A percentile compares a stretch with the other conserved stretches of the same genome.
Evolutionary conservation across 495 filamentous ascomycete genomes (phyloP).

Genomic region (Barbatosphaeria neglecta): DNA sequence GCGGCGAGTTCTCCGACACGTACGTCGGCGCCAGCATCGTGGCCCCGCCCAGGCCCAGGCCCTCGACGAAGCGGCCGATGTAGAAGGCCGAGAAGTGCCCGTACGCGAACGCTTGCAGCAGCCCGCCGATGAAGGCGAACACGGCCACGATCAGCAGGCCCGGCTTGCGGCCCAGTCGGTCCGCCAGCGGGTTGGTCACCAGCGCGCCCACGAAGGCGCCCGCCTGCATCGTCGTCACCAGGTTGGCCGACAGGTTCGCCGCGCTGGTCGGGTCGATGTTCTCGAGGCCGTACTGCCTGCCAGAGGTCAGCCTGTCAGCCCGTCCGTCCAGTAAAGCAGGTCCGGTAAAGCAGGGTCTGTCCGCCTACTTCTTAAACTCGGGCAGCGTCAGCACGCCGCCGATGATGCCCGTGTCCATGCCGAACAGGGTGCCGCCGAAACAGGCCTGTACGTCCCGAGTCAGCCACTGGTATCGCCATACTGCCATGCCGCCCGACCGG

Average conservation of each 20-base stretch:
- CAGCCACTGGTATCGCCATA: too few relatives aligned
- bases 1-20: conserved; percentile 42
- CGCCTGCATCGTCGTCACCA: conserved; percentile 45
- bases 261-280: conserved; percentile 12
- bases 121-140: conserved; percentile 42
- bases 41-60: conserved; percentile 49
- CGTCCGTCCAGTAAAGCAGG: too few relatives aligned
- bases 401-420: conserved; percentile 54
- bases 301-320: too few relatives aligned
- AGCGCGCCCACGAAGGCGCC: conserved; percentile 39
- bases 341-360: conserved; percentile 1
- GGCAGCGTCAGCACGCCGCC: conserved; percentile 49
- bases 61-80: conserved; percentile 49
- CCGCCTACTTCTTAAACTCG: conserved; percentile 17
- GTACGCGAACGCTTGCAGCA: conserved; percentile 40
- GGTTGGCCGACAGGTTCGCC: conserved; percentile 29
- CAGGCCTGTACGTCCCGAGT: too few relatives aligned
- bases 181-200: conserved; percentile 21
- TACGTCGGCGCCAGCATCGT: conserved; percentile 49
- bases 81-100: conserved; percentile 46
- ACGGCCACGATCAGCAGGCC: conserved; percentile 46
- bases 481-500: not conserved
- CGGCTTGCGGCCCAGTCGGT: conserved; percentile 37
- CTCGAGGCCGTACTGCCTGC: conserved; percentile 27
- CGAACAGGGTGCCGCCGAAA: conserved; percentile 68